Conservation (phyloP, 331 rosid genomes). For the Arachis monticola region DNA sequence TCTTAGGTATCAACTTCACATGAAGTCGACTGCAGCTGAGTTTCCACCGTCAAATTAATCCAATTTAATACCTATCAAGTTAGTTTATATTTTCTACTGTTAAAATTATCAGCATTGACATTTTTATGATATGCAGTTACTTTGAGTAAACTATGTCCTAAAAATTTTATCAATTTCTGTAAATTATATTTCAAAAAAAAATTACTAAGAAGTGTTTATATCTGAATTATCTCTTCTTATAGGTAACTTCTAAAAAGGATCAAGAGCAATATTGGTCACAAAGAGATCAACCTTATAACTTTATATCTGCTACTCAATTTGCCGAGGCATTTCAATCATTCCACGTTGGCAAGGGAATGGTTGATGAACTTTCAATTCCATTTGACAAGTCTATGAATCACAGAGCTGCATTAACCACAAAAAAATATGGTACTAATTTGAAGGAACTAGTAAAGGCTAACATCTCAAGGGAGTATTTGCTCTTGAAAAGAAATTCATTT, state of each 20-base stretch:
- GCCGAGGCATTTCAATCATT: conserved; percentile 60
- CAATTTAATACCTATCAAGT: no score
- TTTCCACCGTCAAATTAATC: no score
- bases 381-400: conserved; percentile 63
- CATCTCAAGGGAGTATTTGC: conserved; percentile 62
- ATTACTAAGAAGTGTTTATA: no score
- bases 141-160: no score
- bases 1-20: no score
- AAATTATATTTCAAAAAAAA: no score
- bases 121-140: no score
- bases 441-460: conserved; percentile 62
- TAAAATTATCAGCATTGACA: no score
- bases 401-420: conserved; percentile 66
- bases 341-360: conserved; percentile 52
- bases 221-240: not conserved
- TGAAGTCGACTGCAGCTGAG: no score
- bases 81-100: no score
- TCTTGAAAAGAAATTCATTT: conserved; percentile 67
- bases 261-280: conserved; percentile 67
- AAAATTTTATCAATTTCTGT: no score
- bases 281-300: conserved; percentile 52
- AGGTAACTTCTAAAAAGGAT: conserved; percentile 76
- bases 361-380: conserved; percentile 53
- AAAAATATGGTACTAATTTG: conserved; percentile 54
- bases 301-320: conserved; percentile 54